Evolutionary conservation across 169 alveolate genomes (phyloP), one percentile per base, ranked within the genome.

Genomic region (Perkinsus marinus): DNA sequence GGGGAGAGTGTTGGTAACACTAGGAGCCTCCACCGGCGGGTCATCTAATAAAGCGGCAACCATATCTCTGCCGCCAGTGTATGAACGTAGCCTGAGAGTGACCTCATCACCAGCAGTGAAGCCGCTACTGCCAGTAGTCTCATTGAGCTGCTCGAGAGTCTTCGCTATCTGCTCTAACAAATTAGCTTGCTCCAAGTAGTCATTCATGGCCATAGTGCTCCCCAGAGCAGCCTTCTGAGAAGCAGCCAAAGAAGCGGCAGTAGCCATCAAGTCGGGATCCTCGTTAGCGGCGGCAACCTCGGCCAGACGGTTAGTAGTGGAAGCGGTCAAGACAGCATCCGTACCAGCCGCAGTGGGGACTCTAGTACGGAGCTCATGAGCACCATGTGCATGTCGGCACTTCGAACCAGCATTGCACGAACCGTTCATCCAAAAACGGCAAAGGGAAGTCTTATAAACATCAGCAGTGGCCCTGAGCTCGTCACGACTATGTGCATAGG

Each of bases 351-450:
- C 79, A 57, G 79, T 57, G 34, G 79, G 79, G 7, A 57, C 79
- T 26, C 79, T 2, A 13, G 79, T 57, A 16, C 94, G 91, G 19
- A 93, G 91, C 69, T 93, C 94, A 3, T 90, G 91, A 38, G 91
- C 96, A 19, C 96, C 96, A 41, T 94, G 96, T 0, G 96, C 96
- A 92, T 94, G 96, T 39, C 96, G 93, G 91, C 96, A 94, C 38
- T 90, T 57, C 36, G 91, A 91, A 39, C 96, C 96, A 38, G 94
- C 94, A 91, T 93, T 92, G 69, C 96, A 94, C 38, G 93, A 91
- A 22, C 96, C 96, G 93, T 92, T 93, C 93, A 92, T 93, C 95
- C 95, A 94, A 43, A 93, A 94, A 89, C 94, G 93, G 94, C 96
- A 94, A 0, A 94, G 93, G 17, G 96, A 93, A 26, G 96, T 94